Conservation (phyloP, 1,139 yeast genomes). For the Yamadazyma diospyri region DNA sequence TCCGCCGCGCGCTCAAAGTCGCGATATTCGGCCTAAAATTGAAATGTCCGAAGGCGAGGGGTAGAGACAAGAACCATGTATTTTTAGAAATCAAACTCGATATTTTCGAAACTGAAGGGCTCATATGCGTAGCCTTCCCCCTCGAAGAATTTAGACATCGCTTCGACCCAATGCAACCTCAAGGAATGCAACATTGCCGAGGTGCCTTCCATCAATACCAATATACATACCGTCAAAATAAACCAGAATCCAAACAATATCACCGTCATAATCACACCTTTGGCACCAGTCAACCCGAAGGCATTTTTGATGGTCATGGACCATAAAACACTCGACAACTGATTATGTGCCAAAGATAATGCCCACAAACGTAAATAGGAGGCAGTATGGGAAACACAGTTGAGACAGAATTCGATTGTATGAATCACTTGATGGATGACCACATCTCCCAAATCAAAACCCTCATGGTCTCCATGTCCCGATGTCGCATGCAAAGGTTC, state of each 20-base stretch:
- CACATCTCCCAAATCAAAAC: slow-evolving; percentile 78
- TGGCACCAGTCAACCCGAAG: slow-evolving; percentile 60
- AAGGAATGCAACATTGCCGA: slow-evolving; percentile 97
- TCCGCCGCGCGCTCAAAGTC: too few relatives aligned
- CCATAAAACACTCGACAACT: slow-evolving; percentile 92
- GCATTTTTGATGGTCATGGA: slow-evolving; percentile 88
- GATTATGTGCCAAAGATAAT: slow-evolving; percentile 93
- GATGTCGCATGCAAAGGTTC: slow-evolving; percentile 39
- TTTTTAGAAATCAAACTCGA: slow-evolving; percentile 4
- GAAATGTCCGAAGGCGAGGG: too few relatives aligned
- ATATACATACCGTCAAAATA: slow-evolving; percentile 79
- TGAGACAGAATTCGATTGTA: slow-evolving; percentile 95
- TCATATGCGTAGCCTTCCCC: slow-evolving; percentile 91
- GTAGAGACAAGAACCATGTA: too few relatives aligned
- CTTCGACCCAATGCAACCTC: slow-evolving; percentile 98
- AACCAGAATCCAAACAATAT: slow-evolving; percentile 93
- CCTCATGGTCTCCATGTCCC: slow-evolving; percentile 40
- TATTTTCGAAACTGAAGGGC: slow-evolving; percentile 62
- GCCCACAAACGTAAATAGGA: slow-evolving; percentile 98
- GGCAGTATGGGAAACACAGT: slow-evolving; percentile 97
- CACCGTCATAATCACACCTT: slow-evolving; percentile 72
- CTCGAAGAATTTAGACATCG: slow-evolving; percentile 95
- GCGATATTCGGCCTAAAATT: too few relatives aligned
- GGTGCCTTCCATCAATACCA: slow-evolving; percentile 98
- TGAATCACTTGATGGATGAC: slow-evolving; percentile 98